A percentile compares a stretch with the other conserved stretches of the same genome.
Evolutionary conservation across 208 protist genomes (phyloP).

Genomic region (Trypanosoma lewisi): DNA sequence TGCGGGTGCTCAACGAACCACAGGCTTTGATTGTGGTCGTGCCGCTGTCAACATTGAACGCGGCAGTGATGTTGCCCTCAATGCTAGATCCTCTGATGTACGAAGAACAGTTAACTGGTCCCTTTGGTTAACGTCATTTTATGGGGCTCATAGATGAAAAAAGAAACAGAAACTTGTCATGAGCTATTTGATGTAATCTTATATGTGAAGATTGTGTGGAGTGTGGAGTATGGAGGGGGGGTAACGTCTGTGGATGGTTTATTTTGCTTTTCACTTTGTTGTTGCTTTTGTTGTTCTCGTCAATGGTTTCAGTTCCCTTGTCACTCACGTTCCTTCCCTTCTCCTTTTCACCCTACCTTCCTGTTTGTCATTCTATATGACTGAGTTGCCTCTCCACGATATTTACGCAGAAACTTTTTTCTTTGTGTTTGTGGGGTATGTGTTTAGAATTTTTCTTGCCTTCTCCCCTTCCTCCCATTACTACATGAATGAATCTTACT

Average conservation of each 20-base stretch:
- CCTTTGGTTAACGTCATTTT: slow-evolving; percentile 33
- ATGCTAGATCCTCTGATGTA: slow-evolving; percentile 61
- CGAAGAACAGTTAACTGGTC: slow-evolving; percentile 44
- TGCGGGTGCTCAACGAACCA: slow-evolving; percentile 46
- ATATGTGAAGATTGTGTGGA: not conserved
- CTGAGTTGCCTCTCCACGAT: no score
- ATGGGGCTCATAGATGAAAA: not conserved
- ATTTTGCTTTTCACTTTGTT: slow-evolving; percentile 1
- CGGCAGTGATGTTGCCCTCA: slow-evolving; percentile 53
- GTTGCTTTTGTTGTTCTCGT: slow-evolving; percentile 1
- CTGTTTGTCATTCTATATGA: not conserved
- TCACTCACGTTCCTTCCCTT: not conserved
- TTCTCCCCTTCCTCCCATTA: no score
- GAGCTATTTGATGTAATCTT: slow-evolving; percentile 4
- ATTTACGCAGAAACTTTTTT: no score
- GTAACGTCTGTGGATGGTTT: no score
- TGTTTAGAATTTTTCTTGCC: no score
- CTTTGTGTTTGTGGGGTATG: no score
- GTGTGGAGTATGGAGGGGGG: not conserved
- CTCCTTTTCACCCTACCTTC: not conserved
- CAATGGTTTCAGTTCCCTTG: not conserved
- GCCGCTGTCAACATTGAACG: slow-evolving; percentile 57
- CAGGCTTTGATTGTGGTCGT: slow-evolving; percentile 71
- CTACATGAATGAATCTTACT: no score
- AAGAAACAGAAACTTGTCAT: slow-evolving; percentile 10